Percentiles rank a stretch among this genome's conserved stretches.
These are phyloP conservation scores for Amanita jacksonii DNA, from an alignment of 768 basidiomycete genomes.

Conservation along the genomic window DNA sequence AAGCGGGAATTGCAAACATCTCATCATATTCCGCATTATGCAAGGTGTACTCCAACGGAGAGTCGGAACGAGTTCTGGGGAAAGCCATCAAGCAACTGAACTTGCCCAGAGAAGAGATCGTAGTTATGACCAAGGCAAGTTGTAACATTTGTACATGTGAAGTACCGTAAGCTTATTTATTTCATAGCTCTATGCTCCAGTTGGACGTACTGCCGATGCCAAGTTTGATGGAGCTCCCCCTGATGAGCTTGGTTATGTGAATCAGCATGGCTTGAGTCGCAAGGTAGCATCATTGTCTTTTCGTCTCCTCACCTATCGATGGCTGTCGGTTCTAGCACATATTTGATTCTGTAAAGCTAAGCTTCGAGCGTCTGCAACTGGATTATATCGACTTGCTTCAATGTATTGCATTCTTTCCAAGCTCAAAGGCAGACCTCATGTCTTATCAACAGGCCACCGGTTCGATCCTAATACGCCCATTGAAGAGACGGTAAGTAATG, in stretches of 20 bases:
- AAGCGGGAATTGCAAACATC: not conserved
- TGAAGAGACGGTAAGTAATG: too few relatives aligned
- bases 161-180: too few relatives aligned
- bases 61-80: slow-evolving; percentile 57
- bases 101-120: slow-evolving; percentile 68
- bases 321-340: slow-evolving; percentile 34
- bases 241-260: slow-evolving; percentile 41
- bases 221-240: slow-evolving; percentile 14
- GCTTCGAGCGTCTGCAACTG: too few relatives aligned
- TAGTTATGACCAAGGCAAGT: slow-evolving; percentile 61
- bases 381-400: too few relatives aligned
- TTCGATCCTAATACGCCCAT: too few relatives aligned
- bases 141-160: too few relatives aligned
- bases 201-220: slow-evolving; percentile 17
- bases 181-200: slow-evolving; percentile 17
- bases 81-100: slow-evolving; percentile 60
- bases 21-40: too few relatives aligned
- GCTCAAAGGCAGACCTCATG: too few relatives aligned
- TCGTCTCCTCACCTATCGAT: not conserved
- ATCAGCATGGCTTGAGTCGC: slow-evolving; percentile 36
- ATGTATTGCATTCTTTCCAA: too few relatives aligned
- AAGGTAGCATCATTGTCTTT: slow-evolving; percentile 15
- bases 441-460: too few relatives aligned
- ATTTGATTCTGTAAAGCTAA: slow-evolving; percentile 63
- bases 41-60: slow-evolving; percentile 56